phyloP scores from a whole-genome alignment of 768 basidiomycete genomes.

The Tricholoma terreum region DNA sequence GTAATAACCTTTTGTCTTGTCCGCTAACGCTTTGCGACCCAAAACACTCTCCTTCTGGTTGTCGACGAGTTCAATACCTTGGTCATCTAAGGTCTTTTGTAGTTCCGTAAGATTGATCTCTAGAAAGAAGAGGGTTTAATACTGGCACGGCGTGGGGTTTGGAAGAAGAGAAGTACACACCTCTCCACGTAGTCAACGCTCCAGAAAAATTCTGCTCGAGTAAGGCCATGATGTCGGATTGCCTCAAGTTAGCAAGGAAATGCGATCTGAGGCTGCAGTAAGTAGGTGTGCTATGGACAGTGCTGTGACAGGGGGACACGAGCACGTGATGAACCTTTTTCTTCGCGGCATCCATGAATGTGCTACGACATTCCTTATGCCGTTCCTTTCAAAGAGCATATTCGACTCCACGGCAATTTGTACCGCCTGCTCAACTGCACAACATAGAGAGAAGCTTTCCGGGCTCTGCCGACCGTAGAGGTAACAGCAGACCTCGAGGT shows the following conservation, averaged over 20 bases:
- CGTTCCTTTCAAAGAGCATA: constrained; percentile 20
- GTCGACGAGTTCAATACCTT: constrained; percentile 94
- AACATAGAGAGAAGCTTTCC: constrained; percentile 9
- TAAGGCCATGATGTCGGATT: constrained; percentile 22
- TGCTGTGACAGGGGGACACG: too few relatives aligned
- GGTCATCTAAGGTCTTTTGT: constrained; percentile 89
- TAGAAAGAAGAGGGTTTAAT: constrained; percentile 25
- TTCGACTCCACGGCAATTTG: constrained; percentile 25
- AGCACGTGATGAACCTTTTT: constrained; percentile 8
- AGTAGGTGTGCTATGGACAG: too few relatives aligned
- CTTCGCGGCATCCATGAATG: constrained; percentile 22
- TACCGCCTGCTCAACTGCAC: constrained; percentile 33
- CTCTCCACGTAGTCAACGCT: constrained; percentile 89
- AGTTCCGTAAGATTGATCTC: constrained; percentile 87
- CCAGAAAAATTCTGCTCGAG: constrained; percentile 86
- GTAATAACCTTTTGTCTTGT: constrained; percentile 89
- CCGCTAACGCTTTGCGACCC: constrained; percentile 90
- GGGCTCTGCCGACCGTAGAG: neutral
- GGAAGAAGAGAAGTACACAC: constrained; percentile 40
- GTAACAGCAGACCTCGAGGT: neutral
- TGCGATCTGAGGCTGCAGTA: too few relatives aligned
- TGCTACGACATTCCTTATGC: constrained; percentile 24
- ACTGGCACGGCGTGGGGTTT: neutral
- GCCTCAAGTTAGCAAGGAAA: neutral
- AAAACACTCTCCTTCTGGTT: constrained; percentile 97